Base-by-base conservation (phyloP, 768 basidiomycete genomes). In the Leccinum variicolor region DNA sequence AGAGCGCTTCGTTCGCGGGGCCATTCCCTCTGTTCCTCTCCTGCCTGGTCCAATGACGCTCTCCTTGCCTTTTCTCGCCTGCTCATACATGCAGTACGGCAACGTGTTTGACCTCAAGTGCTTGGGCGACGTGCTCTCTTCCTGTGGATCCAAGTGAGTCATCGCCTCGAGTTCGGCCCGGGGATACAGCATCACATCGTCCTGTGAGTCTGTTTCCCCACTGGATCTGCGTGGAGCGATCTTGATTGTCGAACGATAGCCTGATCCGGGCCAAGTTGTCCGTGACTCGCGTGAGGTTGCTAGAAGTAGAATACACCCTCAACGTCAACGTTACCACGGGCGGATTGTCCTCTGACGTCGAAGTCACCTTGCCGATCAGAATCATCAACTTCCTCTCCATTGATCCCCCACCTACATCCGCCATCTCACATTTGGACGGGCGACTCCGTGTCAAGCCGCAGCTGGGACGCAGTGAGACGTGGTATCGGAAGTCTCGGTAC, bases 301-400 rank as follows among this genome's bases (percentile, higher is more conserved):
- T n/a, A n/a, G n/a, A n/a, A 69, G 84, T 95, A 52, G 79, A 84
- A 52, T 92, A 94, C 66, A 76, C 76, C 3, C 75, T 96, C 59
- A 83, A 82, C 51, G 82, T 92, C 28, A 81, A 81, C 6, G n/a
- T n/a, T n/a, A n/a, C n/a, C n/a, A n/a, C n/a, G n/a, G n/a, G n/a
- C n/a, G n/a, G n/a, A n/a, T n/a, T 87, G 23, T 76, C 81, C 2
- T 76, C 87, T 10, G 86, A 90, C 54, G 75, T 92, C 29, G 79
- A 81, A 54, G 87, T 88, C 58, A 83, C 83, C 21, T 69, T 94
- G 9, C 94, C 94, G 0, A 75, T 94, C 62, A 79, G 81, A 17
- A 83, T 95, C 64, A 78, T 94, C 75, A 94, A 88, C 68, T 90
- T 92, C 73, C 73, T 94, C 28, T 94, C 93, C 11, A 13, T 31